Conservation (phyloP, 2,329 filamentous ascomycete genomes). For the Colletotrichum liriopes region DNA sequence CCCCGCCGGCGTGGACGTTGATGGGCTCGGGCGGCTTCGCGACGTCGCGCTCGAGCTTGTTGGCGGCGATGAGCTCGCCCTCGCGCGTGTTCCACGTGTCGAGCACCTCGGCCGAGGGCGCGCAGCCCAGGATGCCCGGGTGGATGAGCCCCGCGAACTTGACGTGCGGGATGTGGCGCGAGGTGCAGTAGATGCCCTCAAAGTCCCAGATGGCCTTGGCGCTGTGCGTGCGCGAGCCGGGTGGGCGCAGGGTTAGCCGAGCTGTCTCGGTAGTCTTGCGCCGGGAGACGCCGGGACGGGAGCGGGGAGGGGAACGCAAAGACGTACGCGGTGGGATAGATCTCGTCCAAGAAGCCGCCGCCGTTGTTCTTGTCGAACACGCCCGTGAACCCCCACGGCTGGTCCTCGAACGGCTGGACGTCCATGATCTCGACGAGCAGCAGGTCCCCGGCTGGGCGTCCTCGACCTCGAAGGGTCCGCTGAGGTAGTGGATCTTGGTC, state of each 20-base stretch:
- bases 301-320: not conserved
- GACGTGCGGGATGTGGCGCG: conserved; percentile 88
- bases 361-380: conserved; percentile 86
- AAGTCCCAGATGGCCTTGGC: conserved; percentile 75
- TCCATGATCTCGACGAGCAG: conserved; percentile 93
- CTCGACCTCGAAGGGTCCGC: conserved; percentile 90
- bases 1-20: conserved; percentile 82
- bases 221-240: conserved; percentile 43
- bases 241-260: not conserved
- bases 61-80: conserved; percentile 81
- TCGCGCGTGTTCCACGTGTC: conserved; percentile 89
- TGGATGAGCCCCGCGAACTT: conserved; percentile 92
- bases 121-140: conserved; percentile 91
- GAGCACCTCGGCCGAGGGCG: conserved; percentile 84
- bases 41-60: conserved; percentile 78
- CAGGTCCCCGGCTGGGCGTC: conserved; percentile 86
- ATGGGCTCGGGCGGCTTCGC: conserved; percentile 81
- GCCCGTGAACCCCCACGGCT: conserved; percentile 92
- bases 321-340: conserved; percentile 84
- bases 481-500: conserved; percentile 88
- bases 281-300: no score
- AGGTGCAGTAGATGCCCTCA: conserved; percentile 79
- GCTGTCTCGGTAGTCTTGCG: not conserved
- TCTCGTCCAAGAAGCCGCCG: conserved; percentile 89
- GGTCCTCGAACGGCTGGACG: conserved; percentile 88